Conservation (phyloP, 148 eudicot species). For the Simmondsia chinensis region DNA sequence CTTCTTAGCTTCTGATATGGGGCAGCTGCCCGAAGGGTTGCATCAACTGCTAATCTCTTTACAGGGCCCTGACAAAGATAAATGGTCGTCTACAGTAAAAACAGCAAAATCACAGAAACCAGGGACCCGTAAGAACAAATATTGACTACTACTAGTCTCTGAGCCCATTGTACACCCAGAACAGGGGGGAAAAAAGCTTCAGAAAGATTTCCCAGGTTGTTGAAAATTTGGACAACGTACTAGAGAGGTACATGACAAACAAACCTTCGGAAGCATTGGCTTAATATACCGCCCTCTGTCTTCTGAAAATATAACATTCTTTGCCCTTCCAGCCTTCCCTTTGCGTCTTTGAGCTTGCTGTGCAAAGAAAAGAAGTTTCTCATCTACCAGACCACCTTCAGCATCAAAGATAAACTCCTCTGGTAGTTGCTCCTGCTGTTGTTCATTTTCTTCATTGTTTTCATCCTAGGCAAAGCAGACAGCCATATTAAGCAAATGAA, state of each 20-base stretch:
- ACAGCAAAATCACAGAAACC: constrained; percentile 1
- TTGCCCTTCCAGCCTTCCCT: constrained; percentile 99
- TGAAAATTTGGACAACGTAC: no score
- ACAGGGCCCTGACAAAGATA: constrained; percentile 70
- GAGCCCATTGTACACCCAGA: no score
- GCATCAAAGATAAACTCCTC: constrained; percentile 98
- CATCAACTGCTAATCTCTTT: constrained; percentile 98
- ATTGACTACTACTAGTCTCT: no score
- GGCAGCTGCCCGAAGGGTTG: constrained; percentile 99
- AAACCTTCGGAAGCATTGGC: constrained; percentile 99
- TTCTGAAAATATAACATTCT: constrained; percentile 97
- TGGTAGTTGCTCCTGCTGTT: constrained; percentile 84
- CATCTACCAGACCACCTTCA: constrained; percentile 95
- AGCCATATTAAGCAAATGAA: constrained; percentile 5
- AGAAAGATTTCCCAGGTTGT: no score
- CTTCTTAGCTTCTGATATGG: constrained; percentile 93
- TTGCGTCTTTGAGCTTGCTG: constrained; percentile 94
- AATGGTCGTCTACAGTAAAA: not conserved
- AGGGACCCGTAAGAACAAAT: no score
- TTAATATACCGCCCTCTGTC: constrained; percentile 97
- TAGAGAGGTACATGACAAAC: no score
- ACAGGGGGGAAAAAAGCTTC: not conserved
- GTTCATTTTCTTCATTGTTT: constrained; percentile 59
- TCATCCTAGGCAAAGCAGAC: constrained; percentile 55
- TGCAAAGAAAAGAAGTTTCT: constrained; percentile 98